Evolutionary conservation across 75 land plant genomes (phyloP).

Genomic region (Larix kaempferi): DNA sequence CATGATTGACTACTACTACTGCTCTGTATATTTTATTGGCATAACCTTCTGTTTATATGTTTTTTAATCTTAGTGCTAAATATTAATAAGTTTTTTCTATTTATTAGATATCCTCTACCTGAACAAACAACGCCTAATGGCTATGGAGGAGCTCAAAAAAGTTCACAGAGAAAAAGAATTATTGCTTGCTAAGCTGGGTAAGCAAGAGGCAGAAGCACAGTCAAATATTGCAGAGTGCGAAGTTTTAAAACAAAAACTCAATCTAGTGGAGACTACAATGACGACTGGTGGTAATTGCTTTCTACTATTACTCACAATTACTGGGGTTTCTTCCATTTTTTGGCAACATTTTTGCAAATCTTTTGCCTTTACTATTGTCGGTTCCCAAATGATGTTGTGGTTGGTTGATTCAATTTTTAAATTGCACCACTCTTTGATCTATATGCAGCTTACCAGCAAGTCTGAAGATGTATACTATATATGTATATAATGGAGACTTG

Average conservation of each 20-base stretch:
- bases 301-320: background rate
- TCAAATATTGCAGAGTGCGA: slow-evolving; percentile 22
- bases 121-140: slow-evolving; percentile 50
- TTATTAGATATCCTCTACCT: slow-evolving; percentile 45
- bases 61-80: background rate
- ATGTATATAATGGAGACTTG: background rate
- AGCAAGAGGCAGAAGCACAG: slow-evolving; percentile 36
- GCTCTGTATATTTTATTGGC: background rate
- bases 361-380: background rate
- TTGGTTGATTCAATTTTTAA: background rate
- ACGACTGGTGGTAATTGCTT: slow-evolving; percentile 6
- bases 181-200: slow-evolving; percentile 32
- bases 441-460: background rate
- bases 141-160: slow-evolving; percentile 56
- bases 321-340: background rate
- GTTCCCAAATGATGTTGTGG: background rate
- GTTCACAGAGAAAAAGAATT: slow-evolving; percentile 31
- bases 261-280: background rate
- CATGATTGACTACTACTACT: background rate
- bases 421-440: background rate
- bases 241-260: slow-evolving; percentile 8
- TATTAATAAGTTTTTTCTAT: background rate
- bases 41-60: background rate
- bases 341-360: background rate
- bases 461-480: slow-evolving; percentile 3